Conservation (phyloP, 805 yeast species). For the Tetrapisispora arboricola region DNA sequence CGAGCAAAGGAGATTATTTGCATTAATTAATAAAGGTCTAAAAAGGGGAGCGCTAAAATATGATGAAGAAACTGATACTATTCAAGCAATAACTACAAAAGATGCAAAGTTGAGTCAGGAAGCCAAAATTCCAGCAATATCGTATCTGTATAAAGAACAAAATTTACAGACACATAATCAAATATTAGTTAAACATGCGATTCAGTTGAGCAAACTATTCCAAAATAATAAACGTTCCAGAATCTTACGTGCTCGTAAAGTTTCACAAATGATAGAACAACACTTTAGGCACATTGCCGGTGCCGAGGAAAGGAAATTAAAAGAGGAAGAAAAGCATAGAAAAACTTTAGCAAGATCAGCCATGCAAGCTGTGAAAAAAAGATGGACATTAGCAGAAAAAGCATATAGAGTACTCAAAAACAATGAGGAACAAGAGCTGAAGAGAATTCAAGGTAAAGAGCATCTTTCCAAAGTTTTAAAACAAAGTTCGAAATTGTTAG, state of each 20-base stretch:
- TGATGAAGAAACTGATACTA: slow-evolving; percentile 30
- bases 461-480: slow-evolving; percentile 82
- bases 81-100: slow-evolving; percentile 38
- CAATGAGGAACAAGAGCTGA: slow-evolving; percentile 68
- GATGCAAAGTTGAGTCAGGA: slow-evolving; percentile 28
- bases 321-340: slow-evolving; percentile 64
- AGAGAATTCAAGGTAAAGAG: slow-evolving; percentile 72
- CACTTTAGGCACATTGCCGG: slow-evolving; percentile 82
- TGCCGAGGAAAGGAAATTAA: slow-evolving; percentile 72
- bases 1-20: slow-evolving; percentile 40
- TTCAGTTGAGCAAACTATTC: slow-evolving; percentile 58
- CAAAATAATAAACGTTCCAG: slow-evolving; percentile 55
- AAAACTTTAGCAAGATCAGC: slow-evolving; percentile 68
- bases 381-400: slow-evolving; percentile 85
- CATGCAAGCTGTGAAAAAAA: slow-evolving; percentile 72
- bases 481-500: slow-evolving; percentile 81
- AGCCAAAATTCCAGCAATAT: slow-evolving; percentile 41
- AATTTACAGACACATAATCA: slow-evolving; percentile 51
- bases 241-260: slow-evolving; percentile 55
- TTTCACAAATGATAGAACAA: slow-evolving; percentile 73
- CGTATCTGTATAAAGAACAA: slow-evolving; percentile 27
- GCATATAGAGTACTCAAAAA: slow-evolving; percentile 65
- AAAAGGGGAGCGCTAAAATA: slow-evolving; percentile 35
- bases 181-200: slow-evolving; percentile 66
- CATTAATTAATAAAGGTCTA: slow-evolving; percentile 39